A percentile compares a stretch with the other conserved stretches of the same genome.
Conservation (phyloP, 2,329 filamentous ascomycete species). For the Aspergillus tubingensis region DNA sequence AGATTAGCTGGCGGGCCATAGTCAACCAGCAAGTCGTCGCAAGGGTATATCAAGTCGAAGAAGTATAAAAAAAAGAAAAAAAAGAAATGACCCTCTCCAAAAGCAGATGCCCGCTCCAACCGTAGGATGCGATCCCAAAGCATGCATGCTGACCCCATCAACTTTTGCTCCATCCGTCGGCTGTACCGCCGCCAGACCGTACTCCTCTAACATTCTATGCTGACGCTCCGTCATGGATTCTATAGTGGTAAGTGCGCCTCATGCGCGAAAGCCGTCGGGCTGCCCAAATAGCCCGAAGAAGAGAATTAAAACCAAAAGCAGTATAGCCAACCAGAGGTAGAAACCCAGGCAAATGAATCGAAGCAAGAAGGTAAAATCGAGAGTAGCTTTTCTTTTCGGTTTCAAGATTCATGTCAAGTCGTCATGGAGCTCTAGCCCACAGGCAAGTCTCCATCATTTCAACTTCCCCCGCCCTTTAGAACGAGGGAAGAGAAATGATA, state of each 20-base stretch:
- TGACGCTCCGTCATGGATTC: constrained; percentile 23
- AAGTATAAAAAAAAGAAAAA: background rate
- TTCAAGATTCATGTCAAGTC: constrained; percentile 27
- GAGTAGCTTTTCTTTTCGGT: constrained; percentile 15
- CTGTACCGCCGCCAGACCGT: constrained; percentile 18
- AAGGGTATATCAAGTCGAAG: constrained; percentile 6
- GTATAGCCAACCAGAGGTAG: constrained; percentile 20
- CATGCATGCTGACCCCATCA: constrained; percentile 18
- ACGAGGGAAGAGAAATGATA: background rate
- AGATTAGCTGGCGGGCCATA: background rate
- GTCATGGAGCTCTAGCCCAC: constrained; percentile 18
- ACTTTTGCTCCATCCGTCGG: constrained; percentile 22
- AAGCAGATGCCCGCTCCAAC: constrained; percentile 9
- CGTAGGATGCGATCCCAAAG: constrained; percentile 12
- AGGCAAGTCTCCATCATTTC: background rate
- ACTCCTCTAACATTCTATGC: constrained; percentile 27
- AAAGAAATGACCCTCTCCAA: constrained; percentile 4
- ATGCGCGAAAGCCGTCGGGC: constrained; percentile 24
- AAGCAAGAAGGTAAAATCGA: constrained; percentile 10
- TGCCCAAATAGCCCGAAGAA: constrained; percentile 20
- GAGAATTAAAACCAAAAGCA: constrained; percentile 23
- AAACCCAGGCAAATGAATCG: constrained; percentile 10
- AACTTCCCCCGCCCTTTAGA: background rate
- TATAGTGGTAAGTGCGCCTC: constrained; percentile 24
- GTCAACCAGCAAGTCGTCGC: constrained; percentile 4